Conservation (phyloP, 306 rosid species). For the Argentina anserina region DNA sequence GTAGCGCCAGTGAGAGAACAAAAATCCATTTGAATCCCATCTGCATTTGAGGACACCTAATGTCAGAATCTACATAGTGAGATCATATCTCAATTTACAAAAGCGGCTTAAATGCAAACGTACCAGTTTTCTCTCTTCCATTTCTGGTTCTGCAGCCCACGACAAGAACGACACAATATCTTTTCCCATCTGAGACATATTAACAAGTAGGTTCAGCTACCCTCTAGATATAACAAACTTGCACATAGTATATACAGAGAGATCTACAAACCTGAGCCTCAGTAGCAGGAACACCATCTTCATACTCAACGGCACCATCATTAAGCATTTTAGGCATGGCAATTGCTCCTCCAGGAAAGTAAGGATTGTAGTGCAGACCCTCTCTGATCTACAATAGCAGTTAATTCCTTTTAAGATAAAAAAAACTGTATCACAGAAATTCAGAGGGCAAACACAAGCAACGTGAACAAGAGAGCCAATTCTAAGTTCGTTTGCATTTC, state of each 20-base stretch:
- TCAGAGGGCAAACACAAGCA: neutral
- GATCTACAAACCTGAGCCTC: slow-evolving; percentile 71
- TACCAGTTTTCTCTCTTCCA: slow-evolving; percentile 99
- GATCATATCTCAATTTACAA: neutral
- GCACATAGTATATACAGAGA: neutral
- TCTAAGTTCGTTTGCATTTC: neutral
- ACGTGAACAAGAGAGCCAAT: neutral
- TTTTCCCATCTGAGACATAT: slow-evolving; percentile 83
- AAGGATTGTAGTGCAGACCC: slow-evolving; percentile 90
- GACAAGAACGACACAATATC: slow-evolving; percentile 77
- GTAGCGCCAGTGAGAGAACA: slow-evolving; percentile 81
- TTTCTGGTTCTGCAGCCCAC: slow-evolving; percentile 99
- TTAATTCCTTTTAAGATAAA: neutral
- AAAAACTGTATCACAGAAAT: neutral
- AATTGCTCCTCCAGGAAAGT: slow-evolving; percentile 98
- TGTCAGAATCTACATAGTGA: neutral
- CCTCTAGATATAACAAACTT: neutral
- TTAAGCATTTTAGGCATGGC: slow-evolving; percentile 99
- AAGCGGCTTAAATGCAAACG: slow-evolving; percentile 1
- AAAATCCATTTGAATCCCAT: slow-evolving; percentile 99
- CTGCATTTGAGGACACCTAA: slow-evolving; percentile 36
- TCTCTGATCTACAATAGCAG: slow-evolving; percentile 79
- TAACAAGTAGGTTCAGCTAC: slow-evolving; percentile 6
- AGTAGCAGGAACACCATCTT: slow-evolving; percentile 89
- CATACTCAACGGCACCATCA: slow-evolving; percentile 94